Evolutionary conservation across 2,329 filamentous ascomycete genomes (phyloP), one percentile per base, ranked within the genome.

Genomic region (Cladosporium sp.): DNA sequence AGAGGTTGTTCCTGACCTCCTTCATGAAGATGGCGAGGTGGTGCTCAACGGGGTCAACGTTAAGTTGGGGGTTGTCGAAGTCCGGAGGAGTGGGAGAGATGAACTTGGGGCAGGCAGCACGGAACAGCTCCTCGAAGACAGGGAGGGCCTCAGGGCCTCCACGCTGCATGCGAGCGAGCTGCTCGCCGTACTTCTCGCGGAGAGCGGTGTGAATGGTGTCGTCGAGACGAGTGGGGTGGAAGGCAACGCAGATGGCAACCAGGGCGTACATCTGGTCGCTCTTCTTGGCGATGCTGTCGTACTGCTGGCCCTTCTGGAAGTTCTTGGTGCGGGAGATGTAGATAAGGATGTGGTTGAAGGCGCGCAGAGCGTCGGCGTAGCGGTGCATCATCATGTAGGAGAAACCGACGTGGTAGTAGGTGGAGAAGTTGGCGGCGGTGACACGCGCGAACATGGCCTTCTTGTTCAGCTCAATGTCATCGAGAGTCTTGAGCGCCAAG

Each of bases 311-410:
- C 84, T 97, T 98, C 76, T 98, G 93, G 84, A 97, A 97, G 80
- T 97, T 97, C 87, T 98, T 98, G 68, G 93, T 98, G 65, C 93
- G 82, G 61, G 90, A 95, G 60, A 98, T 91, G 75, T 97, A 98
- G 75, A 98, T 86, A 63, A 98, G 84, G 72, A 98, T 98, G 81
- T 98, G 93, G 79, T 88, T 95, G 84, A 98, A 98, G 86, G 96
- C 95, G 80, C 92, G 90, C 76, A 98, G 96, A 71, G 93, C 93
- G 73, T 98, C 93, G 73, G 90, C 88, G 71, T 98, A 98, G 69
- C 93, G 88, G 76, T 93, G 90, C 88, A 97, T 95, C 93, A 98
- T 98, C 92, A 98, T 97, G 85, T 98, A 98, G 61, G 89, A 95
- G 83, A 98, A 98, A 62, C 93, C 93, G 56, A 98, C 92, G 71